Evolutionary conservation across 148 eudicot species (phyloP), one percentile per base, ranked within the genome.

Genomic region (Suaeda aralocaspica): DNA sequence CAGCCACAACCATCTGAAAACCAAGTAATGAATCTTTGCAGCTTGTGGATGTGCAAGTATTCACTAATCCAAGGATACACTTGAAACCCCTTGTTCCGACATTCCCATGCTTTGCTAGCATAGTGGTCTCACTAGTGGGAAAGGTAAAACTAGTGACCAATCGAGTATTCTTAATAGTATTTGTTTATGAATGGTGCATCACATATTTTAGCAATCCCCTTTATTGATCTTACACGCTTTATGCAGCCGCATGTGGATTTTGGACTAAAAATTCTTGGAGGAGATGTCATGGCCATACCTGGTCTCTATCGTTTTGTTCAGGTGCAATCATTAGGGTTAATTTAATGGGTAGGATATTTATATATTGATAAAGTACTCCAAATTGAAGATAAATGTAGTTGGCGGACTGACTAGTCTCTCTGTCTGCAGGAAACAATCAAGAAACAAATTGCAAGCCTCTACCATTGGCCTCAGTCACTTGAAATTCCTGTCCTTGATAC

Each of bases 261-360:
- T 70, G 98, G 98, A 70, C 46, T 93, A 71, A 84, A 84, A 62
- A 81, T 88, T 34, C 70, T 93, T 61, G 98, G 98, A 70, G 96
- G 90, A 29, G 98, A 93, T 65, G 19, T 93, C 72, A 93, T 93
- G 98, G 76, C 96, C 73, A 82, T 93, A 80, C 98, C 98, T 42
- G 96, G 95, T 39, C 84, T 93, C 59, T 93, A 93, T 77, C 92
- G 84, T 66, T 82, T 80, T 77, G 85, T 90, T 82, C 98, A 93
- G 96, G 98, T 91, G 80, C 76, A 77, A 66, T 59, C 72, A 77
- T 6, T 77, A 57, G 53, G 34, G 26, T 76, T 52, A n/a, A 13
- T 46, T 66, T 58, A 14, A 71, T 77, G 67, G 76, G 73, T 72
- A 61, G 63, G 76, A 59, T 65, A 61, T 72, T 48, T 19, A 45